Evolutionary conservation across 441 rosid species (phyloP).

Genomic region (Euphorbia schlechtendalii): DNA sequence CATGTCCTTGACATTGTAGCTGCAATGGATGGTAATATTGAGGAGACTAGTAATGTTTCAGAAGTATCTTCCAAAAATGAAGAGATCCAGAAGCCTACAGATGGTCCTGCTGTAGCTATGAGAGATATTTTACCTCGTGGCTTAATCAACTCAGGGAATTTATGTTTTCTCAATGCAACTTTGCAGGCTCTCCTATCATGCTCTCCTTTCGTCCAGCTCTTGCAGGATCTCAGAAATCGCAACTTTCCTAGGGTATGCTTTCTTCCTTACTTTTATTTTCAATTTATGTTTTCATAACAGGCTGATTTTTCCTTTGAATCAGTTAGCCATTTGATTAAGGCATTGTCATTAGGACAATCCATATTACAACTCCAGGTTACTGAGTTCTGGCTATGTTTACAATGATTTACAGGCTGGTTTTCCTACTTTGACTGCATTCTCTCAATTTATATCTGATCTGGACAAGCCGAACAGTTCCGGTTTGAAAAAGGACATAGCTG

Average conservation of each 20-base stretch:
- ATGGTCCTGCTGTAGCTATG: slow-evolving; percentile 30
- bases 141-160: slow-evolving; percentile 70
- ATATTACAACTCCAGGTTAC: not conserved
- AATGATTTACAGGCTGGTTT: slow-evolving; percentile 49
- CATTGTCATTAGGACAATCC: not conserved
- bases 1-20: slow-evolving; percentile 37
- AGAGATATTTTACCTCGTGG: slow-evolving; percentile 63
- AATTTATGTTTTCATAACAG: not conserved
- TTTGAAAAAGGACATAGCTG: slow-evolving; percentile 36
- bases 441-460: slow-evolving; percentile 62
- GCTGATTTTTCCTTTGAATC: not conserved
- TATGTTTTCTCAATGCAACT: slow-evolving; percentile 89
- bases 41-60: slow-evolving; percentile 20
- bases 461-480: slow-evolving; percentile 44
- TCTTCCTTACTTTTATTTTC: not conserved
- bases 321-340: not conserved
- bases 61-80: slow-evolving; percentile 22
- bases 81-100: slow-evolving; percentile 25
- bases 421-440: slow-evolving; percentile 73
- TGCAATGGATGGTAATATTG: slow-evolving; percentile 24
- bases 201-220: slow-evolving; percentile 74
- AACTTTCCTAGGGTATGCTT: slow-evolving; percentile 53
- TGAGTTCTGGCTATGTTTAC: slow-evolving; percentile 10
- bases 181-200: slow-evolving; percentile 85
- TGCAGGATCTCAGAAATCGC: slow-evolving; percentile 51